A percentile compares a stretch with the other conserved stretches of the same genome.
Evolutionary conservation across 768 basidiomycete genomes (phyloP).

Genomic region (Rhizopogon rudus): DNA sequence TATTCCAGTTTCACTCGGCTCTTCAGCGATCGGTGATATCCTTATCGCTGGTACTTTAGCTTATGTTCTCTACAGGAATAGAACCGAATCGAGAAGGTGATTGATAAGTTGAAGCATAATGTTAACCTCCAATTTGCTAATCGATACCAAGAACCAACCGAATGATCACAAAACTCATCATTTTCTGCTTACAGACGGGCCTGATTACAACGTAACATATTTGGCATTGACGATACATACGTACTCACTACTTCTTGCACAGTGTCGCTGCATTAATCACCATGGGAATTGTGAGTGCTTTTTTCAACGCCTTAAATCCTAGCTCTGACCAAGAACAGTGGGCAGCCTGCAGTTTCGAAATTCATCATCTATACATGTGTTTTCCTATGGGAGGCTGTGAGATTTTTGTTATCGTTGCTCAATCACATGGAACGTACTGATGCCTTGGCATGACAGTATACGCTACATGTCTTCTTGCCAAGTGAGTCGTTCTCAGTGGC

Average conservation of each 20-base stretch:
- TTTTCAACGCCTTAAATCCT: background rate
- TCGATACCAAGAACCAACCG: conserved; percentile 7
- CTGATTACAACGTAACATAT: conserved; percentile 17
- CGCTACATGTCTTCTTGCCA: conserved; percentile 23
- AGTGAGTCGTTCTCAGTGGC: conserved; percentile 11
- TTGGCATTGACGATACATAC: background rate
- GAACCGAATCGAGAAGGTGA: conserved; percentile 10
- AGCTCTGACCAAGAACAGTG: conserved; percentile 12
- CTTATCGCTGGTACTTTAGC: conserved; percentile 18
- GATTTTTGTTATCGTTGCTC: background rate
- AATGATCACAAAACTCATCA: conserved; percentile 13
- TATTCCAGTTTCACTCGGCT: conserved; percentile 17
- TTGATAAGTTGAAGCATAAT: background rate
- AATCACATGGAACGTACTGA: background rate
- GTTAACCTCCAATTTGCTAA: background rate
- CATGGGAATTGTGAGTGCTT: conserved; percentile 13
- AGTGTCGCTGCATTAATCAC: conserved; percentile 14
- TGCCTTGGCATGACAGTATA: conserved; percentile 12
- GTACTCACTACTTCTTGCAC: background rate
- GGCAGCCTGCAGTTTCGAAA: conserved; percentile 12
- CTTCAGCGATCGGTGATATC: conserved; percentile 15
- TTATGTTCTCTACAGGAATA: conserved; percentile 6
- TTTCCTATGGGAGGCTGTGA: conserved; percentile 22
- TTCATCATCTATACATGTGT: conserved; percentile 17
- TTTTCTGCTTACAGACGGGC: conserved; percentile 23